Evolutionary conservation across 2,329 filamentous ascomycete species (phyloP).

Genomic region (Fusarium begoniae): DNA sequence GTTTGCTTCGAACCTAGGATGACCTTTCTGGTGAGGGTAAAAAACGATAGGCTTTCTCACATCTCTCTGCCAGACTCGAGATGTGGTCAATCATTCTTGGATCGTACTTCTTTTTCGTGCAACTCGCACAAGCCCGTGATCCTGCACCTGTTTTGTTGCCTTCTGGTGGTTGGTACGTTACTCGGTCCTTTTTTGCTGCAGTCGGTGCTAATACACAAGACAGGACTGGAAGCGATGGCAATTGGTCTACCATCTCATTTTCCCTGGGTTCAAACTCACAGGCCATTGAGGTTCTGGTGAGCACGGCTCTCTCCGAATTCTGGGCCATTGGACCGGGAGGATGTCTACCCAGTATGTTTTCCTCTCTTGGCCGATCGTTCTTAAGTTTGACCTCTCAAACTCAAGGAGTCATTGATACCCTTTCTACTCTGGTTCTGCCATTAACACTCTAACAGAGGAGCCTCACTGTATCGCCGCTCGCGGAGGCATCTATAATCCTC

Average conservation of each 20-base stretch:
- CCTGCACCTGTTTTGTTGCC: slow-evolving; percentile 36
- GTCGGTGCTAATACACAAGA: slow-evolving; percentile 15
- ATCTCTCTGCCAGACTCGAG: not conserved
- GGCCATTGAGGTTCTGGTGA: slow-evolving; percentile 58
- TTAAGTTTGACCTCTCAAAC: not conserved
- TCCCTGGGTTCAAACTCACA: slow-evolving; percentile 53
- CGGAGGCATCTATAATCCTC: slow-evolving; percentile 66
- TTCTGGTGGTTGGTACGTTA: slow-evolving; percentile 34
- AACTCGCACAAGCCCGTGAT: slow-evolving; percentile 25
- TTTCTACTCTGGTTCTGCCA: not conserved
- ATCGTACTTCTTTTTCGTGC: slow-evolving; percentile 21
- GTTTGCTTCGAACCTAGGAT: not conserved
- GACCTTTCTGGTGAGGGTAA: not conserved
- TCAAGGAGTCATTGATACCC: not conserved
- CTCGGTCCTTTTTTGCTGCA: not conserved
- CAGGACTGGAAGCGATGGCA: slow-evolving; percentile 72
- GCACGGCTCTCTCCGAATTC: slow-evolving; percentile 75
- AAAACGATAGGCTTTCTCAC: not conserved
- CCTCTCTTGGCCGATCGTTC: not conserved
- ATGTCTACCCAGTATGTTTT: slow-evolving; percentile 58
- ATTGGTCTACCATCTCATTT: slow-evolving; percentile 76
- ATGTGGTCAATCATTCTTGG: slow-evolving; percentile 33
- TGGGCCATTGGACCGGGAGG: slow-evolving; percentile 72
- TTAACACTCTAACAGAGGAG: slow-evolving; percentile 51
- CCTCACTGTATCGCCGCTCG: slow-evolving; percentile 64